phyloP scores from a whole-genome alignment of 2,329 filamentous ascomycete genomes.

The Verticillium dahliae region DNA sequence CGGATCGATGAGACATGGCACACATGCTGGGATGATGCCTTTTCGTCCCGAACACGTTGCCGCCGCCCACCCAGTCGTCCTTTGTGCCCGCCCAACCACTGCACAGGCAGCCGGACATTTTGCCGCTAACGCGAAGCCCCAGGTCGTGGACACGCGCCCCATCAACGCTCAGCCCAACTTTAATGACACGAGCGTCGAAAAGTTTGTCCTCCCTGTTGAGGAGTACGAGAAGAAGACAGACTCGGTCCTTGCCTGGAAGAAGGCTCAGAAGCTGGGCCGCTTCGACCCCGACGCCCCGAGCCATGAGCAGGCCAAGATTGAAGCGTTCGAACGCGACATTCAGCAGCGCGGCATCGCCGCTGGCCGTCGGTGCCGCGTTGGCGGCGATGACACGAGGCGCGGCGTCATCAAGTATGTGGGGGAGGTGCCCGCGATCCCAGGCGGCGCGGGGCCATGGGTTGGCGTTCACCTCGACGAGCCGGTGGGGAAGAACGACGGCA shows the following conservation, averaged over 20 bases:
- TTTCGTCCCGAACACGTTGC: background rate
- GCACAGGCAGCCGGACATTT: background rate
- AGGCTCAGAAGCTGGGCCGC: slow-evolving; percentile 86
- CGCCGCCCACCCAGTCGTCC: background rate
- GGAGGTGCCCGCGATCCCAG: slow-evolving; percentile 66
- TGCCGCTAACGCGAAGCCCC: slow-evolving; percentile 1
- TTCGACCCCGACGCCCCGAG: slow-evolving; percentile 82
- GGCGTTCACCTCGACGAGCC: slow-evolving; percentile 73
- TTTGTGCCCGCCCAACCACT: background rate
- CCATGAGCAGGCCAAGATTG: slow-evolving; percentile 65
- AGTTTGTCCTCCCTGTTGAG: slow-evolving; percentile 80
- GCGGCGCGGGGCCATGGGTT: slow-evolving; percentile 60
- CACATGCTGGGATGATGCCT: background rate
- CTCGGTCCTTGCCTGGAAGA: slow-evolving; percentile 93
- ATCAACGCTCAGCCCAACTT: slow-evolving; percentile 70
- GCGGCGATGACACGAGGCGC: slow-evolving; percentile 60
- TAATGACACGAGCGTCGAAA: slow-evolving; percentile 75
- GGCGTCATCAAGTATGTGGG: slow-evolving; percentile 69
- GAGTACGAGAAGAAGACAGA: slow-evolving; percentile 84
- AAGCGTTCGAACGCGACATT: slow-evolving; percentile 64
- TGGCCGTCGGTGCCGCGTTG: slow-evolving; percentile 58
- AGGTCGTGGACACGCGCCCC: slow-evolving; percentile 79
- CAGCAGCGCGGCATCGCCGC: slow-evolving; percentile 58
- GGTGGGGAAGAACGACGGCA: slow-evolving; percentile 76
- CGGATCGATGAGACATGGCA: background rate